These are phyloP conservation scores for Protomyces macrosporus DNA, from an alignment of 1,139 yeast genomes.

Conservation along the genomic window DNA sequence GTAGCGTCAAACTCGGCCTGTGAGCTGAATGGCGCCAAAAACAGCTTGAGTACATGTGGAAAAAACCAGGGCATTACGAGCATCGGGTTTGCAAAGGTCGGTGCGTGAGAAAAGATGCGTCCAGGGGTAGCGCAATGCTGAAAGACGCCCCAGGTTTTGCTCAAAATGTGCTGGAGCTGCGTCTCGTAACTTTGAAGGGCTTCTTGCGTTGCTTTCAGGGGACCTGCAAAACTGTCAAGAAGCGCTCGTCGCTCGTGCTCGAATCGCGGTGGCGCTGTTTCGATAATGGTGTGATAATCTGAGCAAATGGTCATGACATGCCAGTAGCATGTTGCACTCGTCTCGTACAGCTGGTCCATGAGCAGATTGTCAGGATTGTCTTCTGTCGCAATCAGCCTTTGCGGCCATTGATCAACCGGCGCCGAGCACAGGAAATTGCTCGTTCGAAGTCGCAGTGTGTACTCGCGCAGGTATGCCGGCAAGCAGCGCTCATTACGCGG, in stretches of 20 bases:
- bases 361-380: constrained; percentile 4
- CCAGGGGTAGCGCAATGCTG: constrained; percentile 12
- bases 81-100: constrained; percentile 14
- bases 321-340: constrained; percentile 16
- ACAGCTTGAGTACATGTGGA: constrained; percentile 17
- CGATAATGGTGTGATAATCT: constrained; percentile 13
- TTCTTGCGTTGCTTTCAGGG: constrained; percentile 7
- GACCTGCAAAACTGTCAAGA: neutral
- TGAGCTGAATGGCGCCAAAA: constrained; percentile 16
- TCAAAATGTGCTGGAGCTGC: constrained; percentile 2
- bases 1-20: constrained; percentile 9
- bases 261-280: neutral
- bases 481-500: constrained; percentile 17
- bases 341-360: constrained; percentile 10
- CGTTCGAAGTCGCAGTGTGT: constrained; percentile 14
- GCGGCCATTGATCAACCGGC: constrained; percentile 10
- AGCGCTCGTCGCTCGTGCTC: neutral
- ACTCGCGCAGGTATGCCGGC: constrained; percentile 8
- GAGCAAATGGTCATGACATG: constrained; percentile 18
- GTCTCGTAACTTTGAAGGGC: neutral
- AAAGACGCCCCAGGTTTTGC: neutral
- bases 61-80: constrained; percentile 10
- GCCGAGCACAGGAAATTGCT: constrained; percentile 12
- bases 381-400: neutral
- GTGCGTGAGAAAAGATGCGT: constrained; percentile 9